Percentiles rank a stretch among this genome's conserved stretches.
phyloP scores from a whole-genome alignment of 768 basidiomycete species.

The Tubosaeta sp. region DNA sequence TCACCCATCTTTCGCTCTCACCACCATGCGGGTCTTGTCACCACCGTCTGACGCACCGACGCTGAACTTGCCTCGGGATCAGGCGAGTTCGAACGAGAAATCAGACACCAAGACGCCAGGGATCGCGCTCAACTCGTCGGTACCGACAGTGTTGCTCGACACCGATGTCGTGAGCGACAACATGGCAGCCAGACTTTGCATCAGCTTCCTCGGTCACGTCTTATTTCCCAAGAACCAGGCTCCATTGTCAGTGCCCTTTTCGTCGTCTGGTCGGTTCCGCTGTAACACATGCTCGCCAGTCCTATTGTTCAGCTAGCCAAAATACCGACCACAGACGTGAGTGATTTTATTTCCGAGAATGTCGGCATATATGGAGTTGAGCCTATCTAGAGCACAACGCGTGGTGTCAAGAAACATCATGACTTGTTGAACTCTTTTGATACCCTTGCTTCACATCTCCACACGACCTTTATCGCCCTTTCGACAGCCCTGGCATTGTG shows the following conservation, averaged over 20 bases:
- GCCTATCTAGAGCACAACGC: conserved; percentile 36
- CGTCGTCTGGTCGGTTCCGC: neutral
- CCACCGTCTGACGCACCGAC: too few species aligned
- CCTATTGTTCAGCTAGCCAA: conserved; percentile 62
- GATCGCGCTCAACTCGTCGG: conserved; percentile 7
- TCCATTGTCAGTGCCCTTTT: conserved; percentile 56
- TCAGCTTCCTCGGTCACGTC: conserved; percentile 61
- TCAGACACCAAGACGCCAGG: neutral
- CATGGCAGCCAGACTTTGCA: conserved; percentile 62
- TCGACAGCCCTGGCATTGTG: conserved; percentile 59
- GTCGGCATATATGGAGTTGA: neutral
- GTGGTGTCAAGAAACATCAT: conserved; percentile 52
- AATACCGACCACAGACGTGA: conserved; percentile 46
- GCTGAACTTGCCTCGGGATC: too few species aligned
- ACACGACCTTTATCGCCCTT: conserved; percentile 69
- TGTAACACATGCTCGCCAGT: conserved; percentile 31
- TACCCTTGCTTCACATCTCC: conserved; percentile 66
- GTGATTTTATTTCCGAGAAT: too few species aligned
- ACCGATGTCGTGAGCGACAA: conserved; percentile 48
- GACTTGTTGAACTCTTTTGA: conserved; percentile 67
- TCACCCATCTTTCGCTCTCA: too few species aligned
- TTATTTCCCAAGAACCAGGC: conserved; percentile 76
- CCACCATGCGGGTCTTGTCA: too few species aligned
- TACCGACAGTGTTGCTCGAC: conserved; percentile 47
- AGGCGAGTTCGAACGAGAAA: neutral